Evolutionary conservation across 2,329 filamentous ascomycete genomes (phyloP).

Genomic region (Verticillium alfalfae): DNA sequence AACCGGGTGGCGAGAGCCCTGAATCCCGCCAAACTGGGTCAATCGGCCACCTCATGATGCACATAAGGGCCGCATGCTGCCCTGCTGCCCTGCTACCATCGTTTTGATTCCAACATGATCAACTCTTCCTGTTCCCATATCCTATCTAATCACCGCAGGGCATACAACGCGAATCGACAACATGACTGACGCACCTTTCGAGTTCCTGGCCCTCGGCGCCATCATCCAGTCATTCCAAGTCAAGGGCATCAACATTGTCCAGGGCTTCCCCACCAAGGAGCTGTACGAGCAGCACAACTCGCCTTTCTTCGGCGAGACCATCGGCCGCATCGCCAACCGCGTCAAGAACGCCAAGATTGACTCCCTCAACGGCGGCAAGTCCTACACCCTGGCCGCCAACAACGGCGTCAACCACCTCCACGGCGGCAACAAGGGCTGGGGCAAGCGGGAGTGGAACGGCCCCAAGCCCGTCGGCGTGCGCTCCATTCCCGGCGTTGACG

Average conservation of each 20-base stretch:
- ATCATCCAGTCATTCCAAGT: constrained; percentile 79
- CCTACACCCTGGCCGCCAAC: constrained; percentile 68
- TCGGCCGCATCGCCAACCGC: constrained; percentile 80
- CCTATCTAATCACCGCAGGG: not conserved
- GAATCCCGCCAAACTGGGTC: not conserved
- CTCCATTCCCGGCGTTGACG: constrained; percentile 42
- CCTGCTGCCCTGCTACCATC: not conserved
- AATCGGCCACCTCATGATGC: not conserved
- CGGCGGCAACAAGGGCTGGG: constrained; percentile 72
- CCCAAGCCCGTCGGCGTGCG: constrained; percentile 55
- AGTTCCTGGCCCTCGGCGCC: constrained; percentile 70
- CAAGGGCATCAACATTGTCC: constrained; percentile 78
- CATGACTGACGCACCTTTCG: constrained; percentile 46
- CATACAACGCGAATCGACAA: not conserved
- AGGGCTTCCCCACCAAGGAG: constrained; percentile 71
- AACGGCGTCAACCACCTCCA: constrained; percentile 73
- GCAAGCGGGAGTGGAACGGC: constrained; percentile 70
- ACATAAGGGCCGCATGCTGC: not conserved
- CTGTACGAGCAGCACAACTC: constrained; percentile 71
- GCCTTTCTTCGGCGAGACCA: constrained; percentile 87
- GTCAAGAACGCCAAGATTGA: constrained; percentile 67
- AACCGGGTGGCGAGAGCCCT: not conserved
- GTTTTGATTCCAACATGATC: not conserved
- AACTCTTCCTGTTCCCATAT: not conserved
- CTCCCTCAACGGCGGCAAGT: constrained; percentile 60